A percentile compares a stretch with the other conserved stretches of the same genome.
These are phyloP conservation scores for Irpex rosettiformis DNA, from an alignment of 1,284 basidiomycete species.

Conservation along the genomic window DNA sequence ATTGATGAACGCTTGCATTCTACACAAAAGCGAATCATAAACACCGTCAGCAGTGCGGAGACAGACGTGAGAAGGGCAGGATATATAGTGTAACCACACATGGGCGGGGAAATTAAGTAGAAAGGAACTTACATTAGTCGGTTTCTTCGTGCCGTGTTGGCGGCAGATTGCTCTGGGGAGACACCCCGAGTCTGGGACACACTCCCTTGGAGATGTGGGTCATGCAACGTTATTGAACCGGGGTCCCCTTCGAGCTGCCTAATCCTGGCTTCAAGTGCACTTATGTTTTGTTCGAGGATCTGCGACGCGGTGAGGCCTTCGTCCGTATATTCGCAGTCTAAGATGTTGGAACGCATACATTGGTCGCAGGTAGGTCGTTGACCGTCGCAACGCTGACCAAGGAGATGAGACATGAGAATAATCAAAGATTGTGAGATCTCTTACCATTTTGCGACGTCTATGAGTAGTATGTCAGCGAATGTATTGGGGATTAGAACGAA, in stretches of 20 bases:
- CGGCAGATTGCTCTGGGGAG: background rate
- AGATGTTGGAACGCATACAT: constrained; percentile 24
- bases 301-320: constrained; percentile 27
- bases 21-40: constrained; percentile 14
- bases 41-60: background rate
- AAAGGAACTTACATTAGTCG: constrained; percentile 15
- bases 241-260: constrained; percentile 22
- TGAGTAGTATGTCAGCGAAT: background rate
- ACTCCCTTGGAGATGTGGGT: constrained; percentile 23
- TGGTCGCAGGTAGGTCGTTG: constrained; percentile 26
- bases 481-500: background rate
- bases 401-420: background rate
- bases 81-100: background rate
- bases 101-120: background rate
- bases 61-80: background rate
- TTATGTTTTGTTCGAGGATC: constrained; percentile 25
- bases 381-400: constrained; percentile 28
- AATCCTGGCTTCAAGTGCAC: constrained; percentile 25
- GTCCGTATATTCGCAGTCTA: constrained; percentile 32
- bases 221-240: constrained; percentile 23
- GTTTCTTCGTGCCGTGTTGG: background rate
- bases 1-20: constrained; percentile 33
- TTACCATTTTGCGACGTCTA: constrained; percentile 32
- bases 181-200: background rate
- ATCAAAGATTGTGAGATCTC: background rate